Percentiles rank a stretch among this genome's conserved stretches.
phyloP scores from a whole-genome alignment of 23 red algal genomes.

The Porphyridium purpureum region DNA sequence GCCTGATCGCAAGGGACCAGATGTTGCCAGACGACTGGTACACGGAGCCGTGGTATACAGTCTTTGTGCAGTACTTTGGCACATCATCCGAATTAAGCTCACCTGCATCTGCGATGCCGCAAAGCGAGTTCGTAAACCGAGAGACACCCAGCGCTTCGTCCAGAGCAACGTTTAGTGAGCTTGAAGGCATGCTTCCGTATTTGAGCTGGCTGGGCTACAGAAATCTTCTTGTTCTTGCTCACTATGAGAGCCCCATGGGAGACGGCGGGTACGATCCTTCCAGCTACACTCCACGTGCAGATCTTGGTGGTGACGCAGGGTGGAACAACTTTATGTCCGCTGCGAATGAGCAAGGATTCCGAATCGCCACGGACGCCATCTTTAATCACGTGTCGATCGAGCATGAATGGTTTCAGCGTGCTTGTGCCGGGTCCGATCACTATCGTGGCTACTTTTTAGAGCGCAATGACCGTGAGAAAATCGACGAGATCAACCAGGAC shows the following conservation, averaged over 20 bases:
- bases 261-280: constrained; percentile 89
- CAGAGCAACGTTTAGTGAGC: constrained; percentile 42
- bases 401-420: constrained; percentile 80
- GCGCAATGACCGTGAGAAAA: constrained; percentile 80
- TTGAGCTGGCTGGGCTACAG: constrained; percentile 36
- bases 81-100: no score
- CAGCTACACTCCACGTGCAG: constrained; percentile 20
- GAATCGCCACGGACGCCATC: constrained; percentile 67
- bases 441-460: constrained; percentile 66
- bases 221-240: constrained; percentile 68
- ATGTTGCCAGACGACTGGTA: constrained; percentile 50
- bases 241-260: constrained; percentile 66
- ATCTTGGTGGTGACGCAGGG: constrained; percentile 48
- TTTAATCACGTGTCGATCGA: constrained; percentile 69
- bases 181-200: constrained; percentile 51
- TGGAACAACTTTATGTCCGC: constrained; percentile 53
- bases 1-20: constrained; percentile 18
- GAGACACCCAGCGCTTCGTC: no score
- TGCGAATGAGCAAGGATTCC: constrained; percentile 24
- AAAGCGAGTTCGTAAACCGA: no score
- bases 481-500: constrained; percentile 55
- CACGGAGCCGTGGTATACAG: constrained; percentile 77
- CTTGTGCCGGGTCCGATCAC: constrained; percentile 19
- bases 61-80: constrained; percentile 70
- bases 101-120: no score